Percentiles rank a stretch among this genome's conserved stretches.
Conservation (phyloP, 257 asterid species). For the Solanum raphanifolium region DNA sequence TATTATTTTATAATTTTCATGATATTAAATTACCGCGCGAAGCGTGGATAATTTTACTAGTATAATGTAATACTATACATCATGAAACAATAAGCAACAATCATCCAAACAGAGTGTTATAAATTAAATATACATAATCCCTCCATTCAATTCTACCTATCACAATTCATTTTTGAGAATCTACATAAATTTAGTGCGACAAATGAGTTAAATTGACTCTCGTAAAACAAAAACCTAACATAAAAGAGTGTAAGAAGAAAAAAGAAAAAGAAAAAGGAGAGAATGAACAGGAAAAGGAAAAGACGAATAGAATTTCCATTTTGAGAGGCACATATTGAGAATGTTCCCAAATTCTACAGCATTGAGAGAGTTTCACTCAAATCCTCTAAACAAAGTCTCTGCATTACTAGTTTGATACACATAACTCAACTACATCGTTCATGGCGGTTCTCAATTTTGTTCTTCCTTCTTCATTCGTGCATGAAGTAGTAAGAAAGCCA, state of each 20-base stretch:
- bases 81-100: not conserved
- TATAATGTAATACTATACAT: too few species aligned
- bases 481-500: not conserved
- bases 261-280: too few species aligned
- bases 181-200: fast-evolving
- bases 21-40: too few species aligned
- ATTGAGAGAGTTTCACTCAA: not conserved
- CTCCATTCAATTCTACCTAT: fast-evolving
- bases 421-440: not conserved
- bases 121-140: fast-evolving
- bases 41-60: too few species aligned
- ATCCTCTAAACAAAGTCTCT: not conserved
- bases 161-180: not conserved
- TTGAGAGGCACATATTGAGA: not conserved
- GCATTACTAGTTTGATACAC: not conserved
- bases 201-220: too few species aligned
- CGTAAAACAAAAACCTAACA: not conserved
- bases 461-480: not conserved
- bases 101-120: not conserved
- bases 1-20: too few species aligned
- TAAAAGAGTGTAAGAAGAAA: too few species aligned
- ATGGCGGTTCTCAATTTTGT: not conserved
- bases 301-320: not conserved
- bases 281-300: not conserved
- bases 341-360: not conserved